These are phyloP conservation scores for Dalbergia oliveri DNA, from an alignment of 306 rosid species.

Conservation along the genomic window DNA sequence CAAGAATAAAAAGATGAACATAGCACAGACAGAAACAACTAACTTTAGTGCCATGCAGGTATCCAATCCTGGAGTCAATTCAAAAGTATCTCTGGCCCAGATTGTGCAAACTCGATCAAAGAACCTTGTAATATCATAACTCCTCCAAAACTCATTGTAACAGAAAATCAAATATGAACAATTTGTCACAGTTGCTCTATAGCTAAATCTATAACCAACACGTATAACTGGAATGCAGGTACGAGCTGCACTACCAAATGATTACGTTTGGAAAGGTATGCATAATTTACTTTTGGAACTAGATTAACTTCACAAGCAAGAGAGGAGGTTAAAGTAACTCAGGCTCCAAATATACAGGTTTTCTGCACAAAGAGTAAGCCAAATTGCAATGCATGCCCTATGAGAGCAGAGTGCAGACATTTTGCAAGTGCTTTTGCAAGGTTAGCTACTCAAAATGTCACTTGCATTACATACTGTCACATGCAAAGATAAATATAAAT, in stretches of 20 bases:
- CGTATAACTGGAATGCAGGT: constrained; percentile 61
- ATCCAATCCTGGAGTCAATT: constrained; percentile 87
- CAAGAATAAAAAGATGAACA: constrained; percentile 21
- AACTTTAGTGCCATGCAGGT: constrained; percentile 63
- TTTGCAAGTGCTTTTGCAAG: constrained; percentile 99
- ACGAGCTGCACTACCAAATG: constrained; percentile 96
- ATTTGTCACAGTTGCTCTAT: neutral
- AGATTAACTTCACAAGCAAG: constrained; percentile 28
- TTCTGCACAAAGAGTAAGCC: constrained; percentile 95
- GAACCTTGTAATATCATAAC: constrained; percentile 72
- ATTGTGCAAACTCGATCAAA: constrained; percentile 94
- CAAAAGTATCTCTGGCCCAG: constrained; percentile 99
- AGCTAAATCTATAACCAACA: constrained; percentile 51
- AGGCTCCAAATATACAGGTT: constrained; percentile 68
- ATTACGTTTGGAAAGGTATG: constrained; percentile 96
- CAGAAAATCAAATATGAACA: constrained; percentile 1
- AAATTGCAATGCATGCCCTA: constrained; percentile 97
- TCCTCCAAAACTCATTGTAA: constrained; percentile 24
- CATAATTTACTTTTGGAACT: constrained; percentile 32
- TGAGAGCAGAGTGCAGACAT: constrained; percentile 99
- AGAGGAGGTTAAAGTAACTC: constrained; percentile 31
- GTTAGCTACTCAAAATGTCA: constrained; percentile 55
- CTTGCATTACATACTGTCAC: constrained; percentile 38
- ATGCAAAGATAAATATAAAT: constrained; percentile 23
- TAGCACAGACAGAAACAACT: constrained; percentile 38